These are phyloP conservation scores for Ophiocordyceps camponoti-saundersi DNA, from an alignment of 2,329 filamentous ascomycete species.

Conservation along the genomic window DNA sequence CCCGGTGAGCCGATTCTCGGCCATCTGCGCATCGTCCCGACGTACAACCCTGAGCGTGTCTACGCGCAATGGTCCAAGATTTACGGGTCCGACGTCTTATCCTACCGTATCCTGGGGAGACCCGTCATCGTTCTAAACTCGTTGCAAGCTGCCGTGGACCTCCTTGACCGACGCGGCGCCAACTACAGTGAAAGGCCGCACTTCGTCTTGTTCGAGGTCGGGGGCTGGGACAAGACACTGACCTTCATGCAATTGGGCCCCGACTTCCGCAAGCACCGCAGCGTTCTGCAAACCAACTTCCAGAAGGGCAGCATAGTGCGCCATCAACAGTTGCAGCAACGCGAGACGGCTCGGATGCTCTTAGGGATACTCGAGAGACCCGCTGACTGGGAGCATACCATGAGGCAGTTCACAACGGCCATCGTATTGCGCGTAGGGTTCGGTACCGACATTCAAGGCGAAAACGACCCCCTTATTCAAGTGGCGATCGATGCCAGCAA, in stretches of 20 bases:
- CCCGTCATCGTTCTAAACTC: slow-evolving; percentile 26
- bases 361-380: slow-evolving; percentile 14
- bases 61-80: slow-evolving; percentile 13
- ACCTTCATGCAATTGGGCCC: slow-evolving; percentile 25
- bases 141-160: slow-evolving; percentile 21
- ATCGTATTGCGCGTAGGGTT: slow-evolving; percentile 25
- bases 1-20: slow-evolving; percentile 22
- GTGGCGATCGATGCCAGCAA: slow-evolving; percentile 16
- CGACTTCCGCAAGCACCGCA: slow-evolving; percentile 25
- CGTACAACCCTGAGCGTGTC: slow-evolving; percentile 12
- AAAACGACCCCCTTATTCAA: slow-evolving; percentile 22
- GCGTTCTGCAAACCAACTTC: slow-evolving; percentile 25
- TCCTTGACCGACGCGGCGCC: slow-evolving; percentile 25
- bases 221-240: slow-evolving; percentile 28
- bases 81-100: slow-evolving; percentile 32
- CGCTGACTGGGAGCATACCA: slow-evolving; percentile 17
- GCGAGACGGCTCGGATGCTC: slow-evolving; percentile 14
- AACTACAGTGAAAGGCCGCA: slow-evolving; percentile 27
- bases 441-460: slow-evolving; percentile 18
- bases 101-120: slow-evolving; percentile 15
- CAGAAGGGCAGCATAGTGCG: slow-evolving; percentile 18
- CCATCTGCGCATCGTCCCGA: slow-evolving; percentile 23
- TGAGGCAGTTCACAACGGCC: slow-evolving; percentile 21
- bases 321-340: slow-evolving; percentile 17
- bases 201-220: slow-evolving; percentile 24